These are phyloP conservation scores for Zygoascus flipseniorum DNA, from an alignment of 805 yeast species.

Conservation along the genomic window DNA sequence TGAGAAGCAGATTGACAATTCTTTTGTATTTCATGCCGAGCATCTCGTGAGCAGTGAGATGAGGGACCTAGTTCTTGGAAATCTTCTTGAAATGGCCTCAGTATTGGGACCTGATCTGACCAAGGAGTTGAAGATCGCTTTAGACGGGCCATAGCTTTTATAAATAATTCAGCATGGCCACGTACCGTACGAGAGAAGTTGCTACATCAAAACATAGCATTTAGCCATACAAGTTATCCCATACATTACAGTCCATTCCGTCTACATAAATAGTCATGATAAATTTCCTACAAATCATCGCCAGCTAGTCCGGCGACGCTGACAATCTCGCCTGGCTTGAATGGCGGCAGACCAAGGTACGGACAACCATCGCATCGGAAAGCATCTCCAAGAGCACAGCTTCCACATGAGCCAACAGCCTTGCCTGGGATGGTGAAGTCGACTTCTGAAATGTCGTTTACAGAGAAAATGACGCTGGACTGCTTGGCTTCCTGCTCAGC, in stretches of 20 bases:
- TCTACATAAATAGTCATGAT: background rate
- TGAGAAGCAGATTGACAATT: background rate
- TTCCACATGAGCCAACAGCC: conserved; percentile 89
- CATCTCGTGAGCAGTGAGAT: background rate
- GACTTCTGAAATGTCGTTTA: conserved; percentile 75
- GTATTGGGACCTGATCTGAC: background rate
- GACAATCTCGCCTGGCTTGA: conserved; percentile 92
- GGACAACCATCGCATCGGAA: conserved; percentile 99
- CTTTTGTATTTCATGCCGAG: background rate
- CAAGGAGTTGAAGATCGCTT: background rate
- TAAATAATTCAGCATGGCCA: background rate
- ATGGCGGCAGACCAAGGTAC: conserved; percentile 92
- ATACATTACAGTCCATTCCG: background rate
- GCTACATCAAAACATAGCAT: no score
- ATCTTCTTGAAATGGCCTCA: background rate
- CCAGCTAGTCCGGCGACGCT: conserved; percentile 54
- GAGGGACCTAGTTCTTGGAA: background rate
- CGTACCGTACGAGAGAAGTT: no score
- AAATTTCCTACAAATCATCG: conserved; percentile 51
- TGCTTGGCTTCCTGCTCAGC: conserved; percentile 40
- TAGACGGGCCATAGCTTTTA: background rate
- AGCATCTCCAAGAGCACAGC: conserved; percentile 96
- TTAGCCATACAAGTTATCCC: no score
- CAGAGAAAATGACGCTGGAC: conserved; percentile 49
- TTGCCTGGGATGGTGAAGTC: conserved; percentile 97